Conservation (phyloP, 2,329 filamentous ascomycete species). For the Alternaria viburni region DNA sequence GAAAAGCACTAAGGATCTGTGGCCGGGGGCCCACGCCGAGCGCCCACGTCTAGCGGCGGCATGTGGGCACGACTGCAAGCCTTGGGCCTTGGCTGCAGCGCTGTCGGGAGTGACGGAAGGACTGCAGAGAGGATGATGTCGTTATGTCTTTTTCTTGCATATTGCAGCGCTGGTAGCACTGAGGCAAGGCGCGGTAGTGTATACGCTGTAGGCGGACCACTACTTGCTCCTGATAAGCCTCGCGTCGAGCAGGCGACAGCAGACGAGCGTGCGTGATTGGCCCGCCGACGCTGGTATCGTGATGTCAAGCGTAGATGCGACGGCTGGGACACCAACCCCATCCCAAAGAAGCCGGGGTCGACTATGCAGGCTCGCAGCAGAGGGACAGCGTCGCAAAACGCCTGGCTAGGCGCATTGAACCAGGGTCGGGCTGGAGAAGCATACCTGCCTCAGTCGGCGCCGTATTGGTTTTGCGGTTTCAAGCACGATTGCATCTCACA, state of each 20-base stretch:
- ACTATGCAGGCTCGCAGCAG: slow-evolving; percentile 34
- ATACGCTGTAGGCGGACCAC: background rate
- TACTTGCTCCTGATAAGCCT: background rate
- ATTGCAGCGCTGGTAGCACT: background rate
- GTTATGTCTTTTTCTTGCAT: background rate
- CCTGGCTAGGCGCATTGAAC: slow-evolving; percentile 16
- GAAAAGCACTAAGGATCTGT: slow-evolving; percentile 17
- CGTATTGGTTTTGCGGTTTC: background rate
- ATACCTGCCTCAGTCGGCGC: slow-evolving; percentile 14
- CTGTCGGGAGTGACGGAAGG: slow-evolving; percentile 12
- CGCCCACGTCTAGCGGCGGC: slow-evolving; percentile 19
- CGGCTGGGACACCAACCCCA: slow-evolving; percentile 36
- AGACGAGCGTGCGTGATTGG: background rate
- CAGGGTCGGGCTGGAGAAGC: slow-evolving; percentile 13
- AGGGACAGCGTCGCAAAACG: slow-evolving; percentile 27
- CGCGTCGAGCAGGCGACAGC: background rate
- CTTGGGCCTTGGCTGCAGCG: slow-evolving; percentile 17
- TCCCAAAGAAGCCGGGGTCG: slow-evolving; percentile 16
- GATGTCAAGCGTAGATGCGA: slow-evolving; percentile 34
- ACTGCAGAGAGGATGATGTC: slow-evolving; percentile 13
- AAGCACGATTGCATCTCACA: background rate
- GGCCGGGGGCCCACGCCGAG: slow-evolving; percentile 3
- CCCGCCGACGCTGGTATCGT: slow-evolving; percentile 10
- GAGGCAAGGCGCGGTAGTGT: slow-evolving; percentile 1
- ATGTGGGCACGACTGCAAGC: slow-evolving; percentile 17